Evolutionary conservation across 1,284 basidiomycete species (phyloP), one percentile per base, ranked within the genome.

Genomic region (Ceratobasidium sp.): DNA sequence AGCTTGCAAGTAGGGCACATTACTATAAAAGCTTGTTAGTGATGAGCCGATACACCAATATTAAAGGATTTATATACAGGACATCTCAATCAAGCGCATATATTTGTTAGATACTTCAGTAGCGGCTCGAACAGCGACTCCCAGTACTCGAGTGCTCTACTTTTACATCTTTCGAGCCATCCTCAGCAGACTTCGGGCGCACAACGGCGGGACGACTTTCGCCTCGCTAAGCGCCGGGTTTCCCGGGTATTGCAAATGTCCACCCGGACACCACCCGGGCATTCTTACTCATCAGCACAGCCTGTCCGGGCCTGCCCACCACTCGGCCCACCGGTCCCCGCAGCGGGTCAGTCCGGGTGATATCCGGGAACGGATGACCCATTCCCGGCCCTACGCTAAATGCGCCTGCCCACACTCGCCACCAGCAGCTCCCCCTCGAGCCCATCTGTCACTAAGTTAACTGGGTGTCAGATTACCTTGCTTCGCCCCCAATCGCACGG

Each of bases 31-130:
- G 3, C 7, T 28, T 18, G n/a, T 28, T 2, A 68, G 55, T n/a
- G n/a, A n/a, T n/a, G n/a, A n/a, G n/a, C n/a, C 55, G 6, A 56
- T 3, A 23, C 23, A n/a, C 28, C 23, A 9, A 33, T 15, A 51
- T 4, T 18, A 51, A 5, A 33, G 51, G n/a, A 18, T 26, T 7
- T 51, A 68, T 44, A 68, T 53, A 26, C 44, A 23, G 13, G 66
- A 68, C 5, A n/a, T 26, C n/a, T 68, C 66, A 68, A 68, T 51
- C 44, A 68, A 33, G 40, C 66, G 42, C 66, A 68, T 68, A 68
- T 68, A 68, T 28, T 68, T 68, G 26, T 68, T 49, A 51, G 51
- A 68, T 6, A 68, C 66, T 1, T 68, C 44, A 20, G 51, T 18
- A 9, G 49, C 10, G 33, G 66, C 44, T 2, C 44, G 42, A 12